Base-by-base conservation (phyloP, 2,329 filamentous ascomycete genomes). In the Cercospora beticola region DNA sequence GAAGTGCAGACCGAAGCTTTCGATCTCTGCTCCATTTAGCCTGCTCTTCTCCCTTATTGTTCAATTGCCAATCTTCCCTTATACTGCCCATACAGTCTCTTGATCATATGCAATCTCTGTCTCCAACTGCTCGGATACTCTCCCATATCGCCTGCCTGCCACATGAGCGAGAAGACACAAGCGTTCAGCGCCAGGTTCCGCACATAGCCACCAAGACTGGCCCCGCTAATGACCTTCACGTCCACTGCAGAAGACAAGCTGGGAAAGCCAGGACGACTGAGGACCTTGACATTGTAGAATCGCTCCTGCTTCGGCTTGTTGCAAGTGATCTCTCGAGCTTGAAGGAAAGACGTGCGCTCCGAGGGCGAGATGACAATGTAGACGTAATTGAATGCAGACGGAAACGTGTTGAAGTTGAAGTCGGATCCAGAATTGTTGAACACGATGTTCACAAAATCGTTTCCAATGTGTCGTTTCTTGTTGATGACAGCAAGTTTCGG, bases 381-480 rank as follows among this genome's bases (percentile, higher is more conserved):
- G 77, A 99, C 93, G 77, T 92, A 97, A 78, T 97, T 98, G 84
- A 99, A 97, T 67, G 94, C 91, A 0, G 93, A 96, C 0, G 93
- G 93, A 74, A 99, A 97, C 21, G 92, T 97, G 78, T 97, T 88
- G 78, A 97, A 97, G 64, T 87, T 86, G 82, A 97, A 98, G 0
- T 92, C 90, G 54, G 62, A 54, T n/a, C 95, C 94, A 2, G 94
- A 97, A 76, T 97, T 93, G 79, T 99, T 99, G 85, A 96, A 99
- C 67, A 99, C 90, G 74, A 99, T 97, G 78, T 97, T 98, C 77
- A 99, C 95, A 79, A 92, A 97, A 79, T 98, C 95, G 77, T 99
- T 99, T 67, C 95, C 95, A 69, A 98, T 95, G 77, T 98, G 96
- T 2, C 89, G 87, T 81, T 99, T 99, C 83, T 99, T 99, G 78